Base-by-base conservation (phyloP, 106 monocot species). In the Ottelia alismoides region DNA sequence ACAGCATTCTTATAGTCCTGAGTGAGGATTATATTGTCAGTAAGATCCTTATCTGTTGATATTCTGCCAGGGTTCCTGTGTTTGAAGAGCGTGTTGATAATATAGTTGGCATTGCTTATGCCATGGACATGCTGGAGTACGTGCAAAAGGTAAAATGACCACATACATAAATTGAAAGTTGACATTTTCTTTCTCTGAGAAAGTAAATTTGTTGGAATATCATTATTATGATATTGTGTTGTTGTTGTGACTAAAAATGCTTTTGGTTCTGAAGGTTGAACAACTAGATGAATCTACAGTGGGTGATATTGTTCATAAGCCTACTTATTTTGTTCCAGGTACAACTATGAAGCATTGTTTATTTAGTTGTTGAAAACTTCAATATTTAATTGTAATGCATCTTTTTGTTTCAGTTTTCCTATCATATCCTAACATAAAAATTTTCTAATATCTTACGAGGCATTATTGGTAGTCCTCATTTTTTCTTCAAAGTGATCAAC, bases 271-370 rank as follows among this genome's bases (percentile, higher is more conserved):
- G 62, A 74, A 96, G 94, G 94, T 76, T 51, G 88, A 96, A 40
- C 78, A 81, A 61, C 60, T 96, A 21, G 68, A 78, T 44, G 81
- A 81, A 55, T 73, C 74, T 47, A 73, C 88, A 55, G 94, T 96
- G 43, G 69, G 56, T 67, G 88, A 84, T 60, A 85, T 96, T 57
- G 84, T 78, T 31, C 88, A 81, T 52, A 84, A 72, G 78, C 88
- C 94, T 0, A 71, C 78, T 47, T 96, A 96, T 68, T 96, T 96
- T 81, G 94, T 96, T 43, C 94, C 94, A 69, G 88, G 94, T 96
- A 76, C n/a, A n/a, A n/a, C 11, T 22, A 22, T n/a, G n/a, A n/a
- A n/a, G n/a, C n/a, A n/a, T n/a, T n/a, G n/a, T n/a, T n/a, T n/a
- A n/a, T n/a, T n/a, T n/a, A n/a, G n/a, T n/a, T n/a, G n/a, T n/a